Conservation (phyloP, 2,329 filamentous ascomycete species). For the Lachnellula occidentalis region DNA sequence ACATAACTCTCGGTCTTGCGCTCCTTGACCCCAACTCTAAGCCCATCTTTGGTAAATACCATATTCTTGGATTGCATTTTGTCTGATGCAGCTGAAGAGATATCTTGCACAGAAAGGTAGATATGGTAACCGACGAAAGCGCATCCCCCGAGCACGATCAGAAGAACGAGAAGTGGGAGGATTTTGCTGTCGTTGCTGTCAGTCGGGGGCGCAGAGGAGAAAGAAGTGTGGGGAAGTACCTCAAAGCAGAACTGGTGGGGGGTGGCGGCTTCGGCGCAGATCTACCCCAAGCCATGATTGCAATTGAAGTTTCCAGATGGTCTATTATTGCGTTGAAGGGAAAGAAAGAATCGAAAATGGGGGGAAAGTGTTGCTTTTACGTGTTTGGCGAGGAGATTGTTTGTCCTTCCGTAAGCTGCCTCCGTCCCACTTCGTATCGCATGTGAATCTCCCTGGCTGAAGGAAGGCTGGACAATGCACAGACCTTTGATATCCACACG, state of each 20-base stretch:
- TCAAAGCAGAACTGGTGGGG: slow-evolving; percentile 28
- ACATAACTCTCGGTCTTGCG: slow-evolving; percentile 65
- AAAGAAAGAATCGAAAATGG: not conserved
- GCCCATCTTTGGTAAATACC: slow-evolving; percentile 67
- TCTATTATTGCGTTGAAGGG: not conserved
- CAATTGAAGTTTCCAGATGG: not conserved
- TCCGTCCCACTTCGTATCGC: not conserved
- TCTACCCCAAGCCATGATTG: slow-evolving; percentile 33
- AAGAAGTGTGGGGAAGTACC: slow-evolving; percentile 20
- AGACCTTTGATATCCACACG: not conserved
- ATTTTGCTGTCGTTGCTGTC: slow-evolving; percentile 39
- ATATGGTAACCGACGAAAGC: slow-evolving; percentile 68
- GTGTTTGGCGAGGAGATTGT: not conserved
- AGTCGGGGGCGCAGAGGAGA: not conserved
- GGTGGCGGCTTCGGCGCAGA: slow-evolving; percentile 26
- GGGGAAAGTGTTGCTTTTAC: not conserved
- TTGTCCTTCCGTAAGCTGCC: not conserved
- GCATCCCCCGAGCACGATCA: slow-evolving; percentile 49
- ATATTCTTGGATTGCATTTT: slow-evolving; percentile 73
- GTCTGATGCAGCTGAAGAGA: slow-evolving; percentile 59
- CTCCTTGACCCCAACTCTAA: slow-evolving; percentile 66
- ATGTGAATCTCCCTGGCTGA: not conserved
- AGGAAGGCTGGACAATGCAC: not conserved
- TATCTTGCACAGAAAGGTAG: slow-evolving; percentile 61
- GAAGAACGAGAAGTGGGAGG: slow-evolving; percentile 60